Percentiles rank a stretch among this genome's conserved stretches.
These are phyloP conservation scores for Phaseolus lunatus DNA, from an alignment of 306 rosid genomes.

Conservation along the genomic window DNA sequence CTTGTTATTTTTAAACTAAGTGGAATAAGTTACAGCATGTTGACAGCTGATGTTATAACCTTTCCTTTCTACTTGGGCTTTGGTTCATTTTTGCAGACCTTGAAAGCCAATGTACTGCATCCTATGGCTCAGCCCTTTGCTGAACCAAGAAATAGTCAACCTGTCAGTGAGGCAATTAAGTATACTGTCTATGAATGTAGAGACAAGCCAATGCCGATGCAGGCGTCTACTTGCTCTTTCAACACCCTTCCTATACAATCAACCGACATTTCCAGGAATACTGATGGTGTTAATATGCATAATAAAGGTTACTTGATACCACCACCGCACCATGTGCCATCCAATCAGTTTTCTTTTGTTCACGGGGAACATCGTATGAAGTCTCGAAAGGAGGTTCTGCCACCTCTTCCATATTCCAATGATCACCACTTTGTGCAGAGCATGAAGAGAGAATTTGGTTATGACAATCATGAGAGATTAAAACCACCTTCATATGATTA, in stretches of 20 bases:
- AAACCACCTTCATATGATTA: slow-evolving; percentile 68
- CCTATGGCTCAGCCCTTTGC: slow-evolving; percentile 58
- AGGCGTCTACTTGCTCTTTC: slow-evolving; percentile 63
- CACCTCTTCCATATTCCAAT: slow-evolving; percentile 66
- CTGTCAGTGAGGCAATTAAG: slow-evolving; percentile 60
- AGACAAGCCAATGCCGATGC: slow-evolving; percentile 67
- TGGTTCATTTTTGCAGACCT: slow-evolving; percentile 58
- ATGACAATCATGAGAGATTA: slow-evolving; percentile 82
- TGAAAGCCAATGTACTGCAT: slow-evolving; percentile 55
- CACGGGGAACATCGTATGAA: slow-evolving; percentile 66
- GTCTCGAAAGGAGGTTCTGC: slow-evolving; percentile 68
- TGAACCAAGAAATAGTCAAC: slow-evolving; percentile 62
- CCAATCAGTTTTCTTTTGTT: slow-evolving; percentile 83
- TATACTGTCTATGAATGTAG: slow-evolving; percentile 62
- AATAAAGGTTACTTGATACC: slow-evolving; percentile 65
- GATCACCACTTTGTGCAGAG: slow-evolving; percentile 60
- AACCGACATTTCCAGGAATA: slow-evolving; percentile 53
- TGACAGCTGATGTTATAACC: slow-evolving; percentile 30
- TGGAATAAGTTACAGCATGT: slow-evolving; percentile 4
- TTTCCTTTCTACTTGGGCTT: slow-evolving; percentile 38
- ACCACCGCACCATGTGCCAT: slow-evolving; percentile 83
- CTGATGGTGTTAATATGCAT: slow-evolving; percentile 59
- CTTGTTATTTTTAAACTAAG: slow-evolving; percentile 28
- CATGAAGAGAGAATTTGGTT: slow-evolving; percentile 67
- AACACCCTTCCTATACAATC: slow-evolving; percentile 56